Percentiles rank a stretch among this genome's conserved stretches.
Conservation (phyloP, 2,329 filamentous ascomycete species). For the Colletotrichum sp. region DNA sequence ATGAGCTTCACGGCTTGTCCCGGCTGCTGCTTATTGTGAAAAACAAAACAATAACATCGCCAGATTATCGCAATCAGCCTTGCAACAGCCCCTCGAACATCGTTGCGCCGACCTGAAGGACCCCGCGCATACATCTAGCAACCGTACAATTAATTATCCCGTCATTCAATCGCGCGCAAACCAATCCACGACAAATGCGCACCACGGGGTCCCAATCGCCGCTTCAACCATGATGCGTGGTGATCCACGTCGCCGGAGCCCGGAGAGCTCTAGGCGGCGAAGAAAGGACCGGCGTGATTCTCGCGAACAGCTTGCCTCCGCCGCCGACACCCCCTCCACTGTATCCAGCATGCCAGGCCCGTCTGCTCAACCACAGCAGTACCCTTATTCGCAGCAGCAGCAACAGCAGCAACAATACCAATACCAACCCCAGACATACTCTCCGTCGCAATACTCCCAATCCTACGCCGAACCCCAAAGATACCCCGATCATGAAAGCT, state of each 20-base stretch:
- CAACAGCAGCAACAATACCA: background rate
- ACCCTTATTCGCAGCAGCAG: background rate
- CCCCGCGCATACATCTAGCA: background rate
- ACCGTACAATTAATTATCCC: background rate
- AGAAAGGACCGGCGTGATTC: conserved; percentile 24
- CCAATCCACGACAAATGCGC: conserved; percentile 12
- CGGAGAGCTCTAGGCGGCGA: conserved; percentile 59
- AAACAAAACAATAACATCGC: conserved; percentile 25
- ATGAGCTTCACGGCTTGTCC: conserved; percentile 22
- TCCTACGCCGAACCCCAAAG: conserved; percentile 18
- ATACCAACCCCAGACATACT: background rate
- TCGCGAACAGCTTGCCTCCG: conserved; percentile 13
- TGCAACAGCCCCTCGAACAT: background rate
- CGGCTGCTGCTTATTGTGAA: conserved; percentile 6
- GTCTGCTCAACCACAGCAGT: background rate
- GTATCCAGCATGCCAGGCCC: conserved; percentile 6
- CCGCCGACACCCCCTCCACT: background rate
- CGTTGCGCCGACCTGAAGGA: background rate
- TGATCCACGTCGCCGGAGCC: conserved; percentile 60
- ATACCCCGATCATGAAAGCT: conserved; percentile 18
- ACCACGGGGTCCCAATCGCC: conserved; percentile 3
- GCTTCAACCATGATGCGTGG: conserved; percentile 53
- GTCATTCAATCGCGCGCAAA: background rate
- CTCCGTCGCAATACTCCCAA: conserved; percentile 28
- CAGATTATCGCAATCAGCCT: background rate